A percentile compares a stretch with the other conserved stretches of the same genome.
These are phyloP conservation scores for Phytophthora hibernalis DNA, from an alignment of 352 stramenopile genomes.

Conservation along the genomic window DNA sequence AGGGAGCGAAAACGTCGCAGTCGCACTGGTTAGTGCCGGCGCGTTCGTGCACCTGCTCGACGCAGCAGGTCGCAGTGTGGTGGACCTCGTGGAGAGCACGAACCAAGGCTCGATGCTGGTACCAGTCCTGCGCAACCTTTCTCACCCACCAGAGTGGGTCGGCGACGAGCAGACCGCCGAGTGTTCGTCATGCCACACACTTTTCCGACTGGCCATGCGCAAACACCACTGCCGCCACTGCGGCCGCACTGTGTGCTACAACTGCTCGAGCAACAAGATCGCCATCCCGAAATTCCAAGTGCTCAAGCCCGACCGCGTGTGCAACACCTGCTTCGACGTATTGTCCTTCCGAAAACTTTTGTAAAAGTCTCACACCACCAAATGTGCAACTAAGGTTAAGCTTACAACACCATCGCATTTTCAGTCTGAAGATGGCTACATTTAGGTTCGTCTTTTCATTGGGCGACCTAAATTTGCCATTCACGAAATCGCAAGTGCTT, in stretches of 20 bases:
- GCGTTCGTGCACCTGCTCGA: constrained; percentile 84
- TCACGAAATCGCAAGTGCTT: background rate
- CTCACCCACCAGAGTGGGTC: constrained; percentile 63
- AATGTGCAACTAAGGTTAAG: no score
- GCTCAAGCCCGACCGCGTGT: constrained; percentile 76
- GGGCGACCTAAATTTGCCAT: constrained; percentile 17
- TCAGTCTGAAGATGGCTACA: constrained; percentile 30
- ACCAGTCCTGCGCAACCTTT: constrained; percentile 81
- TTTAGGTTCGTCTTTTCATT: constrained; percentile 16
- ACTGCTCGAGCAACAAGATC: constrained; percentile 88
- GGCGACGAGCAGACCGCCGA: constrained; percentile 75
- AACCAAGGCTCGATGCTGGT: constrained; percentile 85
- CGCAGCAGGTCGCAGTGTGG: constrained; percentile 79
- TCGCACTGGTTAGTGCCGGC: constrained; percentile 76
- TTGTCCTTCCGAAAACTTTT: constrained; percentile 84
- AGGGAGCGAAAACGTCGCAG: constrained; percentile 73
- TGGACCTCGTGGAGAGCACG: constrained; percentile 85
- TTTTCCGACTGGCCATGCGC: constrained; percentile 84
- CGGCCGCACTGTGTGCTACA: constrained; percentile 86
- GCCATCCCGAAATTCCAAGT: constrained; percentile 87
- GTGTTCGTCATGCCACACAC: constrained; percentile 76
- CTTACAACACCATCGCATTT: no score
- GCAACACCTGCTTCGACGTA: constrained; percentile 85
- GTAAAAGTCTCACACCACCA: constrained; percentile 30
- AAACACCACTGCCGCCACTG: constrained; percentile 89